Conservation (phyloP, 768 basidiomycete species). For the Hericium erinaceus region DNA sequence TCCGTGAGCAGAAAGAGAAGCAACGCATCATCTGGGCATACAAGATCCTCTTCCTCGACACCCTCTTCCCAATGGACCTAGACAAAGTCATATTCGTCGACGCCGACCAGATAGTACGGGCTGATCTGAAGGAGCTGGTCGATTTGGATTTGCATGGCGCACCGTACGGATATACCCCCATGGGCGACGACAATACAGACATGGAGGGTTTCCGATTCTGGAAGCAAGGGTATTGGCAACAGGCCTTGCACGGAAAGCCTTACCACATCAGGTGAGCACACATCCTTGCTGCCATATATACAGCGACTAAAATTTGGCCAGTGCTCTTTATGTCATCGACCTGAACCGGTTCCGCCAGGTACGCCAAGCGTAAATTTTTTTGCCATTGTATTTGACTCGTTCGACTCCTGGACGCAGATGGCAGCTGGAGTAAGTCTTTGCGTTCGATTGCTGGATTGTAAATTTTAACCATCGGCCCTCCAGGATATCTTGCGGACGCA, state of each 20-base stretch:
- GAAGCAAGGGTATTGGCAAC: slow-evolving; percentile 95
- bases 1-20: slow-evolving; percentile 94
- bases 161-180: slow-evolving; percentile 93
- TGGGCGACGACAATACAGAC: slow-evolving; percentile 90
- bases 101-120: slow-evolving; percentile 93
- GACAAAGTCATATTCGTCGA: slow-evolving; percentile 99
- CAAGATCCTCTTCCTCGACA: slow-evolving; percentile 98
- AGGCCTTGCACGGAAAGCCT: slow-evolving; percentile 72
- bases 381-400: background rate
- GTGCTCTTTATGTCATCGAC: slow-evolving; percentile 94
- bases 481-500: slow-evolving; percentile 84
- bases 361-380: slow-evolving; percentile 11
- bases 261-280: slow-evolving; percentile 87
- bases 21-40: slow-evolving; percentile 99
- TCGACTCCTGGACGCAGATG: slow-evolving; percentile 24
- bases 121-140: slow-evolving; percentile 93
- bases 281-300: background rate
- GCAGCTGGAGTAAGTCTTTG: slow-evolving; percentile 45
- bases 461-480: background rate
- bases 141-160: slow-evolving; percentile 87
- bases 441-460: background rate
- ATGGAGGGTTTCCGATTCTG: slow-evolving; percentile 99
- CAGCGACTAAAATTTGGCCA: slow-evolving; percentile 20
- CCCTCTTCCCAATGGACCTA: slow-evolving; percentile 97
- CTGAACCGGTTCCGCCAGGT: slow-evolving; percentile 91